These are phyloP conservation scores for Grosmannia penicillata DNA, from an alignment of 2,329 filamentous ascomycete species.

Conservation along the genomic window DNA sequence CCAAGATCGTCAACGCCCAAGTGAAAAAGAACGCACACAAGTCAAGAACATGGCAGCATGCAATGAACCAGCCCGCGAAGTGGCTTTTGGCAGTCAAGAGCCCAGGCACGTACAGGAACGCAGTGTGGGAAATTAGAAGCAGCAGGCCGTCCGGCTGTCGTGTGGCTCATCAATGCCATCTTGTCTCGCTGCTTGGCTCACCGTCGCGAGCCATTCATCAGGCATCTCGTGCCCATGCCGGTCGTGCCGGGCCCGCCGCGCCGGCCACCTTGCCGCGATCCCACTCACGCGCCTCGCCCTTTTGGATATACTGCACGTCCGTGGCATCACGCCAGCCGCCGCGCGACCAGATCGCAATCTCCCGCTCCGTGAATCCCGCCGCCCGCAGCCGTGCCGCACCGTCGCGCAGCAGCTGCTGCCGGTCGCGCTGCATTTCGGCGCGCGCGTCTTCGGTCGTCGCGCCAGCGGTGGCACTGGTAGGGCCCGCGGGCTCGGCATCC, in stretches of 20 bases:
- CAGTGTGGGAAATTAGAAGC: too few species aligned
- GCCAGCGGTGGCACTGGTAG: not conserved
- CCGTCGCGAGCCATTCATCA: too few species aligned
- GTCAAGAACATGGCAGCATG: too few species aligned
- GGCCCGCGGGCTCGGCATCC: not conserved
- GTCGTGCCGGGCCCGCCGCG: constrained; percentile 8
- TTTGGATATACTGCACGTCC: constrained; percentile 58
- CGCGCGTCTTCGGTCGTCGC: constrained; percentile 5
- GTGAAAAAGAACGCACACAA: too few species aligned
- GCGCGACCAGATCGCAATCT: constrained; percentile 56
- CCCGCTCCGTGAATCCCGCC: constrained; percentile 64
- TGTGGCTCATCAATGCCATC: too few species aligned
- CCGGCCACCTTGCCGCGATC: constrained; percentile 33
- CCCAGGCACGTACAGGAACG: too few species aligned
- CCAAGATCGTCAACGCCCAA: too few species aligned
- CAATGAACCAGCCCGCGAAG: too few species aligned
- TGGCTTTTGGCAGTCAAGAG: too few species aligned
- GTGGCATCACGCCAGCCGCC: constrained; percentile 45
- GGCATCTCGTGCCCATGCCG: constrained; percentile 10
- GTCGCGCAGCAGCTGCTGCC: constrained; percentile 61
- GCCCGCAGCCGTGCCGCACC: constrained; percentile 62
- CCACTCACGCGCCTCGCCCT: constrained; percentile 50
- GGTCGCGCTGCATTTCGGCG: constrained; percentile 30
- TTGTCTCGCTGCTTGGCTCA: not conserved
- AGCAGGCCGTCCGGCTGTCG: too few species aligned